Evolutionary conservation across 768 basidiomycete species (phyloP), one percentile per base, ranked within the genome.

Genomic region (Amylocystis lapponica): DNA sequence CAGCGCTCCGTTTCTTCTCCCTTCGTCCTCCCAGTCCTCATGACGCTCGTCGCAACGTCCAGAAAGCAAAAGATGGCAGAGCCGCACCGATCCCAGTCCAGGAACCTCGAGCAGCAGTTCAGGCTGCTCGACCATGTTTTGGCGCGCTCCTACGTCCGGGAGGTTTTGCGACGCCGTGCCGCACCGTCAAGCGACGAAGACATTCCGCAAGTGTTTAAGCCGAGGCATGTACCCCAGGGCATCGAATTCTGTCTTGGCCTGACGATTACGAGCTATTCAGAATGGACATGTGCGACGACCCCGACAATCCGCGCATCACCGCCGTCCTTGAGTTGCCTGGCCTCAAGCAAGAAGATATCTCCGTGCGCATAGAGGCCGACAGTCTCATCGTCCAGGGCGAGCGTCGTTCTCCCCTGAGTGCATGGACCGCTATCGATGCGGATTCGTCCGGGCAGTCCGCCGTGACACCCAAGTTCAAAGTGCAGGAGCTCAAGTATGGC

Each of bases 281-380:
- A 33, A 60, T 69, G 43, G 69, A 71, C 41, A 22, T 71, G 20
- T 70, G 56, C 41, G 67, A 71, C 48, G 63, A 68, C 31, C 59
- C 64, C 1, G 47, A 53, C 1, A 59, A 53, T 12, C 56, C 62
- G 4, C 53, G 56, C 36, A 54, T 68, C 32, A 58, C 55, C 14
- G 68, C 70, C 6, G 52, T 54, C 1, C 56, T 71, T 8, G 69
- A 71, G 42, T 58, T 71, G 14, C 69, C 69, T 14, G 69, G 69
- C 16, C 51, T 71, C 41, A 61, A 60, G 22, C 53, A 58, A 16
- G 60, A 65, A 17, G 61, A 69, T 12, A 47, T 71, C 4, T 53
- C 47, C 10, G 59, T 71, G 5, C 59, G 61, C 22, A 50, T 71
- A 0, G 62, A 65, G 27, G 45, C 56, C 44, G 55, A 56, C 2